phyloP scores from a whole-genome alignment of 768 basidiomycete genomes.

The Amylocystis lapponica region DNA sequence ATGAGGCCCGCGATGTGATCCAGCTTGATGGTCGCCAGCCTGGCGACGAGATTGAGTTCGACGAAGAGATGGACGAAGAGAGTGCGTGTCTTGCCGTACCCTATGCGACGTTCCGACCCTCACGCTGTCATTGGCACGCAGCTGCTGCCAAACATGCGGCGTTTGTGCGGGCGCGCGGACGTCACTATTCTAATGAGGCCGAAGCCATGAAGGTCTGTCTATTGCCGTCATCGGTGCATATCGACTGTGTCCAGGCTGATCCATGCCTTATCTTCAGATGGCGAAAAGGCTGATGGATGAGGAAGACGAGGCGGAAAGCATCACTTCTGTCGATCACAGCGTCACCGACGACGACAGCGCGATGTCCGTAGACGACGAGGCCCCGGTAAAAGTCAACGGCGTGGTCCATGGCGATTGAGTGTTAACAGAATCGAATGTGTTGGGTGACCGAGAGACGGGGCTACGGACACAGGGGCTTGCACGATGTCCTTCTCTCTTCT shows the following conservation, averaged over 20 bases:
- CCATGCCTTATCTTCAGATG: slow-evolving; percentile 36
- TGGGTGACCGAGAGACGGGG: too few relatives aligned
- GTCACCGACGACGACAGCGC: slow-evolving; percentile 14
- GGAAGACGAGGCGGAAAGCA: slow-evolving; percentile 33
- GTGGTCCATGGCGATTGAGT: slow-evolving; percentile 13
- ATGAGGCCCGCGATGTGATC: slow-evolving; percentile 58
- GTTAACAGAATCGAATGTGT: too few relatives aligned
- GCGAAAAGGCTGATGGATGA: slow-evolving; percentile 59
- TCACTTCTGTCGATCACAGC: slow-evolving; percentile 12
- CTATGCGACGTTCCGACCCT: not conserved
- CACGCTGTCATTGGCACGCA: slow-evolving; percentile 24
- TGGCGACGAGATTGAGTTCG: slow-evolving; percentile 57
- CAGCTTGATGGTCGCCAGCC: slow-evolving; percentile 35
- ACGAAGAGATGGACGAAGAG: slow-evolving; percentile 88
- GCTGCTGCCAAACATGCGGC: slow-evolving; percentile 79
- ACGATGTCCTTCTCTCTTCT: too few relatives aligned
- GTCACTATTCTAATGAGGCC: slow-evolving; percentile 88
- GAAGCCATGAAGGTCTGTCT: slow-evolving; percentile 82
- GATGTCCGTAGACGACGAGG: slow-evolving; percentile 22
- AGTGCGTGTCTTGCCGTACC: slow-evolving; percentile 38
- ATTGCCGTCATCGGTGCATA: not conserved
- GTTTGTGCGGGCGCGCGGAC: slow-evolving; percentile 73
- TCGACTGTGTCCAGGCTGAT: not conserved
- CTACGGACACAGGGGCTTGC: not conserved
- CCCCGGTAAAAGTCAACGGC: slow-evolving; percentile 16